Evolutionary conservation across 352 stramenopile genomes (phyloP).

Genomic region (Globisporangium ultimum): DNA sequence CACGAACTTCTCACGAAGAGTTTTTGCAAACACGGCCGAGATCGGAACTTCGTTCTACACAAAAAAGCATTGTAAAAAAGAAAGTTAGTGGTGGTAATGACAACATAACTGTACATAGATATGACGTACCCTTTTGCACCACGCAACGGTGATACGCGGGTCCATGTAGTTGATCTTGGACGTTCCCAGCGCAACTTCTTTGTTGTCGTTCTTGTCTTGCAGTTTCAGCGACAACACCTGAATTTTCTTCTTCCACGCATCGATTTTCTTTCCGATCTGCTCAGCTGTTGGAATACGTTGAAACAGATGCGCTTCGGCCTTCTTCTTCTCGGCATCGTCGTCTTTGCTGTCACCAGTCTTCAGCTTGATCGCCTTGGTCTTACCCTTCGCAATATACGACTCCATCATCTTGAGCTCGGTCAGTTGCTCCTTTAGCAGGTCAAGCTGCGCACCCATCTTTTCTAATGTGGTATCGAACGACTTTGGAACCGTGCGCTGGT

Average conservation of each 20-base stretch:
- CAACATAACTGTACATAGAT: conserved; percentile 56
- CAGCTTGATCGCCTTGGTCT: conserved; percentile 87
- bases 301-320: conserved; percentile 94
- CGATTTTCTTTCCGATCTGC: conserved; percentile 94
- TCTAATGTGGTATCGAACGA: conserved; percentile 94
- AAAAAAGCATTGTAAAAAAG: background rate
- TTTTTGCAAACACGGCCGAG: conserved; percentile 98
- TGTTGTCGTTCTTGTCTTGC: conserved; percentile 99
- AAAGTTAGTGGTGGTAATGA: conserved; percentile 2
- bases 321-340: conserved; percentile 85
- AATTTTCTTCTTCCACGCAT: conserved; percentile 95
- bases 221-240: conserved; percentile 88
- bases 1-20: conserved; percentile 98
- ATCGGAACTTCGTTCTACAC: conserved; percentile 95
- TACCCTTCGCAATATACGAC: conserved; percentile 81
- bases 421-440: conserved; percentile 92
- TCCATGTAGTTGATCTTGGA: conserved; percentile 99
- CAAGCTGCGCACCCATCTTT: conserved; percentile 92
- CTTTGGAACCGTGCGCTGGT: conserved; percentile 98
- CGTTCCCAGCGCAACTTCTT: conserved; percentile 97
- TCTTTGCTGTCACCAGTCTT: conserved; percentile 88
- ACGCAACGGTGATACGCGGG: conserved; percentile 98
- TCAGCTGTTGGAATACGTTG: conserved; percentile 87
- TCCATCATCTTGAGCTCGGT: conserved; percentile 95
- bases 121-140: conserved; percentile 97